phyloP scores from a whole-genome alignment of 495 filamentous ascomycete genomes.

The Parathielavia hyrcaniae region DNA sequence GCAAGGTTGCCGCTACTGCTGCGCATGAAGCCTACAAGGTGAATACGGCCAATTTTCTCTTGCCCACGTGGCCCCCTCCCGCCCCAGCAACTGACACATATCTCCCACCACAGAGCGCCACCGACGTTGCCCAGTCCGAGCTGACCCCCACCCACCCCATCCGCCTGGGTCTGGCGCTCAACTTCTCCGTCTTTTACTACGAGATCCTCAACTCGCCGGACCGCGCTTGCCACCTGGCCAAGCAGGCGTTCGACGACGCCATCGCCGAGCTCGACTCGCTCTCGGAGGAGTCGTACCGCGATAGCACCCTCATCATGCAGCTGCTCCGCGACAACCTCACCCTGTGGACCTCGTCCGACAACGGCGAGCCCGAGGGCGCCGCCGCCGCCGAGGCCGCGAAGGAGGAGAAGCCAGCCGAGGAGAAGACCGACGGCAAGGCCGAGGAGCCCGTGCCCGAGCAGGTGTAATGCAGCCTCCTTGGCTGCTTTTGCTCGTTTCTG shows the following conservation, averaged over 20 bases:
- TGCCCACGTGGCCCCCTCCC: not conserved
- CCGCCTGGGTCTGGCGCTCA: conserved; percentile 93
- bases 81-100: conserved; percentile 10
- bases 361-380: conserved; percentile 68
- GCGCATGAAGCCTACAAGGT: conserved; percentile 99
- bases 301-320: conserved; percentile 99
- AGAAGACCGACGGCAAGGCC: conserved; percentile 50
- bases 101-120: conserved; percentile 63
- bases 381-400: conserved; percentile 51
- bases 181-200: conserved; percentile 99
- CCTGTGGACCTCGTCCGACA: conserved; percentile 97
- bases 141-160: conserved; percentile 98
- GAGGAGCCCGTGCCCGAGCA: conserved; percentile 45
- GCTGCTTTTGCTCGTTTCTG: conserved; percentile 2
- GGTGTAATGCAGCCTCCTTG: conserved; percentile 22
- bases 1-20: conserved; percentile 91
- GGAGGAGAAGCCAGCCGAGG: conserved; percentile 54
- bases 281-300: conserved; percentile 98
- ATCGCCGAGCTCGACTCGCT: conserved; percentile 99
- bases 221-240: conserved; percentile 96
- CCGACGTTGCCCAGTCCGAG: conserved; percentile 95
- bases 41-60: not conserved
- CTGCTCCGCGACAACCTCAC: conserved; percentile 96
- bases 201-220: conserved; percentile 99
- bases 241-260: conserved; percentile 98